phyloP scores from a whole-genome alignment of 495 filamentous ascomycete genomes.

The Cercophora newfieldiana region DNA sequence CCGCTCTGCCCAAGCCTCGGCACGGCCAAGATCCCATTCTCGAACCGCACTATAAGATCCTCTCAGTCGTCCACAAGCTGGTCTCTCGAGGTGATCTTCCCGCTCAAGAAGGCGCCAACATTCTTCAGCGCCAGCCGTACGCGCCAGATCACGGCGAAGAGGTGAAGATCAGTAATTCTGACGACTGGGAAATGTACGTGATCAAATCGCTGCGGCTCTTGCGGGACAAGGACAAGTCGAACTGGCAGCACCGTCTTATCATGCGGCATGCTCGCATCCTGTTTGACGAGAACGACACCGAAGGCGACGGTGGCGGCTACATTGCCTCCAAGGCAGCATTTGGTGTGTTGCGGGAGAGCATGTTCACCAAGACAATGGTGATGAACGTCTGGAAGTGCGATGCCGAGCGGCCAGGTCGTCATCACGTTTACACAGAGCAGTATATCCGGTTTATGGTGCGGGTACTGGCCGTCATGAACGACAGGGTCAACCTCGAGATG shows the following conservation, averaged over 20 bases:
- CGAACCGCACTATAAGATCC: slow-evolving; percentile 94
- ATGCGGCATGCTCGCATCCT: slow-evolving; percentile 74
- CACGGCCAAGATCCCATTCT: slow-evolving; percentile 83
- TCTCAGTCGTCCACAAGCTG: slow-evolving; percentile 83
- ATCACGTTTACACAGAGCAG: slow-evolving; percentile 89
- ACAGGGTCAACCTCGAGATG: slow-evolving; percentile 75
- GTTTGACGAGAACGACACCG: slow-evolving; percentile 50
- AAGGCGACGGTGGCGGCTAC: slow-evolving; percentile 22
- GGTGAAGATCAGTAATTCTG: slow-evolving; percentile 46
- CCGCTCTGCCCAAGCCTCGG: slow-evolving; percentile 68
- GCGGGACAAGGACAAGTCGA: slow-evolving; percentile 83
- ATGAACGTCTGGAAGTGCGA: slow-evolving; percentile 97
- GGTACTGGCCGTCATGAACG: slow-evolving; percentile 73
- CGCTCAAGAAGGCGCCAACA: slow-evolving; percentile 42
- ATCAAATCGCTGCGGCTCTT: slow-evolving; percentile 71
- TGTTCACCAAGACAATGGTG: slow-evolving; percentile 92
- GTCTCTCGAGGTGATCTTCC: slow-evolving; percentile 53
- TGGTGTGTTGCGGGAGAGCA: slow-evolving; percentile 75
- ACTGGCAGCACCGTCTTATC: slow-evolving; percentile 96
- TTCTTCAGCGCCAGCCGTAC: slow-evolving; percentile 50
- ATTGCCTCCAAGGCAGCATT: slow-evolving; percentile 63
- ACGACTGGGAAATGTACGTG: slow-evolving; percentile 75
- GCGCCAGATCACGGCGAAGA: slow-evolving; percentile 39
- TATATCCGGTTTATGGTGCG: slow-evolving; percentile 81
- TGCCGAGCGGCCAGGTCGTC: slow-evolving; percentile 83